Percentiles rank a stretch among this genome's conserved stretches.
Conservation (phyloP, 257 asterid species). For the Solanum microdontum region DNA sequence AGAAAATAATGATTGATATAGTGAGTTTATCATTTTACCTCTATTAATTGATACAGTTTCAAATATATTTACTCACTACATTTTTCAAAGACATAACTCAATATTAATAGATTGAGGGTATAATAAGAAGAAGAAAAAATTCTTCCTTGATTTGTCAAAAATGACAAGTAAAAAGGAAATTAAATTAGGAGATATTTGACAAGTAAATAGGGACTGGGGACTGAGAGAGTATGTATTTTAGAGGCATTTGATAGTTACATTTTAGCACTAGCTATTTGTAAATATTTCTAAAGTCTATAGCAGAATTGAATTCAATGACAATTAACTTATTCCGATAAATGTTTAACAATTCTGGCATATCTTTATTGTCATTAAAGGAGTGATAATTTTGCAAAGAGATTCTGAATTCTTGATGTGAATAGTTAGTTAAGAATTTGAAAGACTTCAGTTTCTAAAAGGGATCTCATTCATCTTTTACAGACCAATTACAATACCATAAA, state of each 20-base stretch:
- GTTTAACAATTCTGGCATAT: neutral
- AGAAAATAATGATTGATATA: no score
- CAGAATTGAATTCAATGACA: no score
- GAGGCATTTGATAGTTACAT: neutral
- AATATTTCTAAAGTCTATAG: no score
- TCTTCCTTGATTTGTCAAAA: no score
- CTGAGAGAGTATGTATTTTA: neutral
- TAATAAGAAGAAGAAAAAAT: no score
- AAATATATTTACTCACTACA: neutral
- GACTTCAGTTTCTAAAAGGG: neutral
- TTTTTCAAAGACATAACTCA: neutral
- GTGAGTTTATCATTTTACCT: no score
- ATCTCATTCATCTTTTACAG: neutral
- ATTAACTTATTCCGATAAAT: no score
- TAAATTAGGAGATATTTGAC: no score
- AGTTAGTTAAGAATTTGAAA: neutral
- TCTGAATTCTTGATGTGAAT: neutral
- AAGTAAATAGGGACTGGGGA: no score
- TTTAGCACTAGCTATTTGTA: no score
- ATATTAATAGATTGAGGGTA: neutral
- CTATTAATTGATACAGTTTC: no score
- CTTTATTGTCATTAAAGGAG: neutral
- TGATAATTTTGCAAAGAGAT: neutral
- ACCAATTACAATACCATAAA: neutral
- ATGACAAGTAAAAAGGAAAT: no score